Evolutionary conservation across 805 yeast genomes (phyloP).

Genomic region (Candida sanyiensis): DNA sequence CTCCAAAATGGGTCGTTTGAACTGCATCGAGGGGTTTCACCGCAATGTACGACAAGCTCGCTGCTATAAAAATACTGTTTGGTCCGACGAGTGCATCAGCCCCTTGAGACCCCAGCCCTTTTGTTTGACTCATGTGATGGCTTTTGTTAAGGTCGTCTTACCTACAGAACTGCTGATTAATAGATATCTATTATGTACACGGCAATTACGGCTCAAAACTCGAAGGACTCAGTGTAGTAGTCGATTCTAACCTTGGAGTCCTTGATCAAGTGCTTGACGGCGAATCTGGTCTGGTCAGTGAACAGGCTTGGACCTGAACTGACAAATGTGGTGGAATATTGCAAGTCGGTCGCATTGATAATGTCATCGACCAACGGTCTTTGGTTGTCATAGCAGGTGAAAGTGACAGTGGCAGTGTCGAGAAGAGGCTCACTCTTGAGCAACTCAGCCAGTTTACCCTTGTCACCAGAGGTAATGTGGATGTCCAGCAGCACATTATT

Average conservation of each 20-base stretch:
- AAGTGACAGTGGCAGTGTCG: slow-evolving; percentile 1
- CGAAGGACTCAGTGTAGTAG: slow-evolving; percentile 29
- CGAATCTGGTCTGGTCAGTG: slow-evolving; percentile 49
- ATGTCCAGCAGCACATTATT: slow-evolving; percentile 21
- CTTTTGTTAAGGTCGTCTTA: background rate
- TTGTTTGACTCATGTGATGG: no score
- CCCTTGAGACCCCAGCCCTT: no score
- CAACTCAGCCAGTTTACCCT: slow-evolving; percentile 1
- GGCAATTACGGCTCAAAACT: background rate
- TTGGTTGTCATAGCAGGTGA: slow-evolving; percentile 5
- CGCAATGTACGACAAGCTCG: no score
- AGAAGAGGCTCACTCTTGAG: slow-evolving; percentile 5
- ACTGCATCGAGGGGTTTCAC: background rate
- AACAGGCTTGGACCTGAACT: slow-evolving; percentile 61
- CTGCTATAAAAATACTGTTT: background rate
- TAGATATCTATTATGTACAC: background rate
- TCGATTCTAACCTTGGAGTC: slow-evolving; percentile 26
- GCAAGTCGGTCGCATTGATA: slow-evolving; percentile 19
- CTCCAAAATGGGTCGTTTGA: background rate
- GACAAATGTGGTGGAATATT: slow-evolving; percentile 42
- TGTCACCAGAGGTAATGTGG: slow-evolving; percentile 14
- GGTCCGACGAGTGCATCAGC: no score
- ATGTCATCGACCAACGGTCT: slow-evolving; percentile 15
- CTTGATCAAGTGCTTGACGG: slow-evolving; percentile 38
- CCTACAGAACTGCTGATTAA: background rate